Evolutionary conservation across 192 early-diverging fungal species (phyloP).

Genomic region (Haplosporangium gracile): DNA sequence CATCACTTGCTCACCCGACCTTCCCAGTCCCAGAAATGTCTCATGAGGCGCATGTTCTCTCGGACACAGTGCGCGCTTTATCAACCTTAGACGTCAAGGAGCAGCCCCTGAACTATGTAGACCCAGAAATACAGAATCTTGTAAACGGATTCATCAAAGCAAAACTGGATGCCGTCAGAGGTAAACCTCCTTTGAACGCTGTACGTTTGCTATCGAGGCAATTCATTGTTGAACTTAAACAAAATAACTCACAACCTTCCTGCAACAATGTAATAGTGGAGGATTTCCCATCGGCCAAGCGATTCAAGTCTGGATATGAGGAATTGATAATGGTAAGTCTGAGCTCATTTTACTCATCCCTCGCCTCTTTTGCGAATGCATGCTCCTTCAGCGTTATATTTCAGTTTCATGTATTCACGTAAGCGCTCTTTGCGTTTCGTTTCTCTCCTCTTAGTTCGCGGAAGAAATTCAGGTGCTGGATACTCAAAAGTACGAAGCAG

Average conservation of each 20-base stretch:
- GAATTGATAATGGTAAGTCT: slow-evolving; percentile 59
- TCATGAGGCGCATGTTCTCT: slow-evolving; percentile 17
- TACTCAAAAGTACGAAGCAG: slow-evolving; percentile 68
- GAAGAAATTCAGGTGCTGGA: slow-evolving; percentile 66
- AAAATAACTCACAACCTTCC: neutral
- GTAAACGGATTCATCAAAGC: slow-evolving; percentile 37
- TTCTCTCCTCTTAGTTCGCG: slow-evolving; percentile 24
- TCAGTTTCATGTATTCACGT: slow-evolving; percentile 1
- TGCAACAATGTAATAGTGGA: slow-evolving; percentile 59
- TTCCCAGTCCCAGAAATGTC: slow-evolving; percentile 8
- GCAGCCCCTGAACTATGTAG: slow-evolving; percentile 27
- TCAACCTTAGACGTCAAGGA: slow-evolving; percentile 41
- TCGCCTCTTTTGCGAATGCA: neutral
- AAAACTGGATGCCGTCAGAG: slow-evolving; percentile 47
- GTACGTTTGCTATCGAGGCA: neutral
- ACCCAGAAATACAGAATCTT: slow-evolving; percentile 32
- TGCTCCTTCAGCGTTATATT: neutral
- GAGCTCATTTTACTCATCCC: neutral
- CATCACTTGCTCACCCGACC: slow-evolving; percentile 9
- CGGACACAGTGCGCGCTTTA: slow-evolving; percentile 22
- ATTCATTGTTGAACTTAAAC: neutral
- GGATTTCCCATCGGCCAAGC: slow-evolving; percentile 73
- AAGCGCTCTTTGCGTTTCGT: neutral
- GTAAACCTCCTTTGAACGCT: slow-evolving; percentile 7
- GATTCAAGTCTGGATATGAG: slow-evolving; percentile 67